phyloP scores from a whole-genome alignment of 2,329 filamentous ascomycete species.

The Pseudogymnoascus sp. region DNA sequence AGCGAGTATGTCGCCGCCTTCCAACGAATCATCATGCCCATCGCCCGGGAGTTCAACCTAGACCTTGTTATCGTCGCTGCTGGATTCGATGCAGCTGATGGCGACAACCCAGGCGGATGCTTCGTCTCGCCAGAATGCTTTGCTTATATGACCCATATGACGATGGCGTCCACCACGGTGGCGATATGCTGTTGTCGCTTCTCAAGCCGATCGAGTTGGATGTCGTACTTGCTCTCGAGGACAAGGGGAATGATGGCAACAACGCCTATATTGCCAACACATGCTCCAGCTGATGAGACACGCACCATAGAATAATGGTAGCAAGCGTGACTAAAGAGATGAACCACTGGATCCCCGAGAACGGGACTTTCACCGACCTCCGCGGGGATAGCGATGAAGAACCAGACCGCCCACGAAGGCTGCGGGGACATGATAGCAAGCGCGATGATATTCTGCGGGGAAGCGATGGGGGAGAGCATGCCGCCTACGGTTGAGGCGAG shows the following conservation, averaged over 20 bases:
- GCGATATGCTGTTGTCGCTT: no score
- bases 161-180: no score
- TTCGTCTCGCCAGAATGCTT: conserved; percentile 76
- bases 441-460: conserved; percentile 94
- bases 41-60: conserved; percentile 85
- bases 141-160: no score
- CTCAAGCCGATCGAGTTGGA: no score
- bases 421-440: conserved; percentile 90
- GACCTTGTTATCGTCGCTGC: conserved; percentile 93
- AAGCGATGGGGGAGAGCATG: conserved; percentile 93
- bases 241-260: conserved; percentile 94
- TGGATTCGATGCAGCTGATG: conserved; percentile 90
- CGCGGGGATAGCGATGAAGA: conserved; percentile 89
- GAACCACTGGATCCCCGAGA: conserved; percentile 87
- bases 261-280: conserved; percentile 96
- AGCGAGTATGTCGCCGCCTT: conserved; percentile 96
- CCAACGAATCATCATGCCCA: conserved; percentile 92
- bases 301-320: conserved; percentile 89
- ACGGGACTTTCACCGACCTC: conserved; percentile 82
- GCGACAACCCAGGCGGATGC: conserved; percentile 86
- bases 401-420: conserved; percentile 93
- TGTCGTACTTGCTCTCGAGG: no score
- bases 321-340: conserved; percentile 70
- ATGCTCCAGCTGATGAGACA: conserved; percentile 77
- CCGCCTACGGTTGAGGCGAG: conserved; percentile 93